Conservation (phyloP, 148 eudicot genomes). For the Gaultheria prostrata region DNA sequence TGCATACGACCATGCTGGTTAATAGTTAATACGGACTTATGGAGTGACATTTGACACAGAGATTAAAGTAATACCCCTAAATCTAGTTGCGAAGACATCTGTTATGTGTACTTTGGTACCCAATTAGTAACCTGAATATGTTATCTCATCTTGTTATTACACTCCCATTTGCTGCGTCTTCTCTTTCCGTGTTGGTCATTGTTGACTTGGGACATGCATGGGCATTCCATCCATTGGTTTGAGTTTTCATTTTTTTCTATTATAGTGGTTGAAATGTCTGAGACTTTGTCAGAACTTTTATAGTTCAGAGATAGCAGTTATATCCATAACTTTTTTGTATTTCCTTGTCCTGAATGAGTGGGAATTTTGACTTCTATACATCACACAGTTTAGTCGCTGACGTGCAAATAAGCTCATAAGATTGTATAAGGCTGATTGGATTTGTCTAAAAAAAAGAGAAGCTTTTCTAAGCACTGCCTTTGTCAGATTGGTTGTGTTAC, state of each 20-base stretch:
- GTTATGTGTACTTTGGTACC: background rate
- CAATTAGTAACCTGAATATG: background rate
- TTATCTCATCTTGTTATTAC: background rate
- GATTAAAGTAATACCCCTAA: background rate
- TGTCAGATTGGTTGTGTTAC: slow-evolving; percentile 5
- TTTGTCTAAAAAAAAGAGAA: background rate
- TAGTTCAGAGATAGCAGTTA: background rate
- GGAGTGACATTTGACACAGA: background rate
- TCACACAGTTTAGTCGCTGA: background rate
- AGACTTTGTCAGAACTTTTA: background rate
- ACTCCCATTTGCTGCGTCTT: background rate
- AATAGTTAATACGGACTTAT: background rate
- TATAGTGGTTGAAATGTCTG: background rate
- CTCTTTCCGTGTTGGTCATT: background rate
- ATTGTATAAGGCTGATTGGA: background rate
- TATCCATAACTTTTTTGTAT: background rate
- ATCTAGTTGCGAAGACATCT: background rate
- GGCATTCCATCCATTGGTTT: background rate
- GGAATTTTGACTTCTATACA: background rate
- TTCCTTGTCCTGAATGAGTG: background rate
- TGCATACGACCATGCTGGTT: background rate
- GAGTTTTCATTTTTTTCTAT: background rate
- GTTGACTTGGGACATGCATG: background rate
- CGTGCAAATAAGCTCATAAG: background rate
- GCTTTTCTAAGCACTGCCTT: background rate